These are phyloP conservation scores for Suillus spraguei DNA, from an alignment of 768 basidiomycete species.

Conservation along the genomic window DNA sequence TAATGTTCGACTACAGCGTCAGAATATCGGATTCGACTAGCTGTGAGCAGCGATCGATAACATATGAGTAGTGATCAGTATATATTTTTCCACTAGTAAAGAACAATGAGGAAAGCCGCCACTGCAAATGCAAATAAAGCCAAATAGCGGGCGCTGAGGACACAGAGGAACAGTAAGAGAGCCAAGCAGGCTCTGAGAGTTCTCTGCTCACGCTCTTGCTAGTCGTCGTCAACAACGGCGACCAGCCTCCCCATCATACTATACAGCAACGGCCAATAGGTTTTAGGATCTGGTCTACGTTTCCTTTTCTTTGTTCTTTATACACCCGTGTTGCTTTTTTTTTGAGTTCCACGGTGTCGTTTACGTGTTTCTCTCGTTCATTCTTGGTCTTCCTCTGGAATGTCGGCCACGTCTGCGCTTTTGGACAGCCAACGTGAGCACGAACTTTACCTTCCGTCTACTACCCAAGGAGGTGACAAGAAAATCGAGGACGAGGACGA, in stretches of 20 bases:
- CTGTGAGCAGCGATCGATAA: not conserved
- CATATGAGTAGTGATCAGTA: not conserved
- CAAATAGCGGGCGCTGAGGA: slow-evolving; percentile 11
- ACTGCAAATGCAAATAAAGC: slow-evolving; percentile 23
- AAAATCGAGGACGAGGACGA: slow-evolving; percentile 58
- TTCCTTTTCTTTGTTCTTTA: slow-evolving; percentile 25
- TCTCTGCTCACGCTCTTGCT: slow-evolving; percentile 32
- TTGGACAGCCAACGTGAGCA: slow-evolving; percentile 43
- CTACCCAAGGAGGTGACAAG: slow-evolving; percentile 48
- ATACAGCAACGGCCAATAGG: slow-evolving; percentile 11
- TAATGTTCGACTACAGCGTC: not conserved
- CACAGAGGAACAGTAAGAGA: not conserved
- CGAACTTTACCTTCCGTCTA: slow-evolving; percentile 30
- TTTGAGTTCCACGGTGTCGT: slow-evolving; percentile 19
- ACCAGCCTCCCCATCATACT: slow-evolving; percentile 18
- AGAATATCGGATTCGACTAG: not conserved
- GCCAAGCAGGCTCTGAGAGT: slow-evolving; percentile 27
- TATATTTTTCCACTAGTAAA: not conserved
- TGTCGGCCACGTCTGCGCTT: slow-evolving; percentile 42
- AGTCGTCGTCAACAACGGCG: slow-evolving; percentile 34
- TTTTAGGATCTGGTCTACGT: slow-evolving; percentile 3
- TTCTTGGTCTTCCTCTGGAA: slow-evolving; percentile 41
- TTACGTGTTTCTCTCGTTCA: slow-evolving; percentile 39
- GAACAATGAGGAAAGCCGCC: not conserved
- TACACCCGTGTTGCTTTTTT: slow-evolving; percentile 17